phyloP scores from a whole-genome alignment of 345 rosid species.

The Rhodomyrtus tomentosa region DNA sequence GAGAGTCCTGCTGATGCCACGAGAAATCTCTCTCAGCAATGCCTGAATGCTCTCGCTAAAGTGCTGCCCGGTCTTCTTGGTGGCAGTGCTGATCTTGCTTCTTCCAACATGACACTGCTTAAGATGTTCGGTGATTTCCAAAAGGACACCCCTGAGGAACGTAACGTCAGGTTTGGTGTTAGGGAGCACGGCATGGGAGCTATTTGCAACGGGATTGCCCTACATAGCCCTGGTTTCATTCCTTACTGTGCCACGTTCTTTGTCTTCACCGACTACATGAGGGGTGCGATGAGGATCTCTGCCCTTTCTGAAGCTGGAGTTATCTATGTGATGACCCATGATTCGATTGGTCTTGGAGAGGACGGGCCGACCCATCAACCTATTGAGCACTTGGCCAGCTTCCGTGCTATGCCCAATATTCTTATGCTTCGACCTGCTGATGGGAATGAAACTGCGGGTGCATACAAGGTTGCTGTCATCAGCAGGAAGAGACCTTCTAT shows the following conservation, averaged over 20 bases:
- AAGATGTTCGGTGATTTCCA: slow-evolving; percentile 89
- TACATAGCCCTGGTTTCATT: slow-evolving; percentile 78
- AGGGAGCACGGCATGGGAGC: slow-evolving; percentile 99
- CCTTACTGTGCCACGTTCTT: slow-evolving; percentile 99
- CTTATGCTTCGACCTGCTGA: slow-evolving; percentile 99
- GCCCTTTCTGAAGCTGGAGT: slow-evolving; percentile 85
- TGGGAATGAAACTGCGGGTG: slow-evolving; percentile 96
- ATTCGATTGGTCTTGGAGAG: slow-evolving; percentile 98
- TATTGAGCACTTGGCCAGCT: slow-evolving; percentile 90
- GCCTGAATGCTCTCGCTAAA: slow-evolving; percentile 71
- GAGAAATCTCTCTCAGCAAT: slow-evolving; percentile 83
- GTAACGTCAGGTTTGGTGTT: slow-evolving; percentile 89
- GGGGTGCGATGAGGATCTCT: slow-evolving; percentile 92
- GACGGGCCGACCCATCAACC: slow-evolving; percentile 99
- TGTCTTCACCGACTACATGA: slow-evolving; percentile 99
- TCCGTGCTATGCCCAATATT: slow-evolving; percentile 98
- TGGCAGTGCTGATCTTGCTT: slow-evolving; percentile 98
- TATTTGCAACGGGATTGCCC: slow-evolving; percentile 89
- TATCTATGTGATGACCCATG: slow-evolving; percentile 98
- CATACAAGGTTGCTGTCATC: slow-evolving; percentile 73
- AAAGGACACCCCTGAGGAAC: slow-evolving; percentile 83
- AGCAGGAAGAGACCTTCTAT: slow-evolving; percentile 80
- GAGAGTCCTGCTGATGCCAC: slow-evolving; percentile 94
- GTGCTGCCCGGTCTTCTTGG: slow-evolving; percentile 90
- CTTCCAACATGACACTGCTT: slow-evolving; percentile 94